Conservation (phyloP, 352 stramenopile genomes). For the Phytophthora palmivora region DNA sequence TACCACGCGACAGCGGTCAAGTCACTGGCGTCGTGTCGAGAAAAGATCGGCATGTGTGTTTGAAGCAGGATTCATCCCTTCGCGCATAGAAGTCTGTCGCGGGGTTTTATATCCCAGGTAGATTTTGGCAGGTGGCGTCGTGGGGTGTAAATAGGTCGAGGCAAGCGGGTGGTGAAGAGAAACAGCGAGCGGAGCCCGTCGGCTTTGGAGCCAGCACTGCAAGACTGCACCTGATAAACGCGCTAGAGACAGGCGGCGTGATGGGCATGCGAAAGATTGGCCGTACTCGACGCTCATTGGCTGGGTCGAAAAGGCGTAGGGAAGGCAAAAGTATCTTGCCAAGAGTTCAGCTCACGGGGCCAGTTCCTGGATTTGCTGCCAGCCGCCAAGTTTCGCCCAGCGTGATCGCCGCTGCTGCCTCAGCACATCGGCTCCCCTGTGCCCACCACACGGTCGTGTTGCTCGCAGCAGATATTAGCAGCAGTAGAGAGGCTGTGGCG, state of each 20-base stretch:
- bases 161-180: not conserved
- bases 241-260: conserved; percentile 24
- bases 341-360: conserved; percentile 29
- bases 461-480: not conserved
- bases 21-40: conserved; percentile 20
- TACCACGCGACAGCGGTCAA: conserved; percentile 16
- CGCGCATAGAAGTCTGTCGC: conserved; percentile 12
- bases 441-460: not conserved
- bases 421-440: not conserved
- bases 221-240: conserved; percentile 34
- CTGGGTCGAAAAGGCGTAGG: conserved; percentile 29
- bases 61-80: conserved; percentile 18
- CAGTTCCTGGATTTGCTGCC: conserved; percentile 25
- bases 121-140: conserved; percentile 29
- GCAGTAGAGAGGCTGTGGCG: not conserved
- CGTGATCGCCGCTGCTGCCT: not conserved
- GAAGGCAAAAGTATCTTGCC: conserved; percentile 40
- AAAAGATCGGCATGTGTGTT: conserved; percentile 30
- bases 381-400: not conserved
- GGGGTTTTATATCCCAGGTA: conserved; percentile 9
- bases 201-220: conserved; percentile 10
- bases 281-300: conserved; percentile 17
- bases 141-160: conserved; percentile 15
- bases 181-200: conserved; percentile 13
- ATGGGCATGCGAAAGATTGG: conserved; percentile 33